Base-by-base conservation (phyloP, 345 rosid genomes). In the Citrus cavaleriei region DNA sequence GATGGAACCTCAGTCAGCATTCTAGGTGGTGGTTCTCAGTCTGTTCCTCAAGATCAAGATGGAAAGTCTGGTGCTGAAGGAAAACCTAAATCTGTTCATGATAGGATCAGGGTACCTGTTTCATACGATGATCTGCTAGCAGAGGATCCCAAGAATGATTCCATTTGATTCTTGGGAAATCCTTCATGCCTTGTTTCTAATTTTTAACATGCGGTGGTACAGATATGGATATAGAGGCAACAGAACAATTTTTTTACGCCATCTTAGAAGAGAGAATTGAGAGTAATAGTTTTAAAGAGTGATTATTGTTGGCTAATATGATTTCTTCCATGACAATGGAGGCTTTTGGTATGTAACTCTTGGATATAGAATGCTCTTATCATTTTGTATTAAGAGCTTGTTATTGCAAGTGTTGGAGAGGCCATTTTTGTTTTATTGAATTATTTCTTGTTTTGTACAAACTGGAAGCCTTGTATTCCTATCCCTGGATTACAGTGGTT, bases 51-150 rank as follows among this genome's bases (percentile, higher is more conserved):
- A 77, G 68, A 69, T 70, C 80, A 77, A 72, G 65, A 57, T 61
- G 85, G 76, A 18, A 84, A 83, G 77, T 81, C 86, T 27, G 34
- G 71, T 72, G 82, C 61, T 58, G 89, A 87, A 61, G 85, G 65
- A 67, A 83, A 82, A 59, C 82, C 86, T 67, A 90, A 76, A 81
- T 80, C 95, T 16, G 87, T 93, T 80, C 93, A 84, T 73, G 98
- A 94, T 68, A 89, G 98, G 81, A 87, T 94, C 35, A 90, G 99
- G 85, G 86, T 90, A 25, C 98, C 94, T 24, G 97, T 96, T 86
- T 87, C 97, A 7, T 94, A 96, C 18, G 97, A 89, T 72, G 97
- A 94, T 79, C 88, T 92, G 27, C 76, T 83, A 38, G 80, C 67
- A 54, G 89, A 81, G 40, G 85, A 77, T 64, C 75, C 87, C 57